Percentiles rank a stretch among this genome's conserved stretches.
Conservation (phyloP, 352 stramenopile genomes). For the Globisporangium megalacanthum region DNA sequence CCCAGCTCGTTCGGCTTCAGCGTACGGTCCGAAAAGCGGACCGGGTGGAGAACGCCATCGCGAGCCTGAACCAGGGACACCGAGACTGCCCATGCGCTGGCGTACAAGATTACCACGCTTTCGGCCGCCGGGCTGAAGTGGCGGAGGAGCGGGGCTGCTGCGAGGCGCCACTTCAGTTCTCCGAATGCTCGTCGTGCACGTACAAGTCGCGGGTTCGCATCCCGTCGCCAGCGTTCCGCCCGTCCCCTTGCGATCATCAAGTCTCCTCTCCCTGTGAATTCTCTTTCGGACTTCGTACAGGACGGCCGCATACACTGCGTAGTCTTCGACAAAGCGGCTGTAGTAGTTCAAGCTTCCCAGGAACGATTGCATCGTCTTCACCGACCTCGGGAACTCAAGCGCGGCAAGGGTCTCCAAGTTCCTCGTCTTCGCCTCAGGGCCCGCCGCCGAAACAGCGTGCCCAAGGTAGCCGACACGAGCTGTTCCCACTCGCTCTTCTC, state of each 20-base stretch:
- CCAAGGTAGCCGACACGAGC: slow-evolving; percentile 12
- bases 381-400: neutral
- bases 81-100: neutral
- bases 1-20: slow-evolving; percentile 15
- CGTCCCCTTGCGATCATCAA: too few relatives aligned
- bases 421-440: slow-evolving; percentile 3
- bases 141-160: neutral
- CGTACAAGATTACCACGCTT: neutral
- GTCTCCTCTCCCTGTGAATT: neutral
- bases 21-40: neutral
- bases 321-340: neutral
- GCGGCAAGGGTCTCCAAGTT: neutral
- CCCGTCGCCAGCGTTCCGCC: neutral
- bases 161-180: neutral
- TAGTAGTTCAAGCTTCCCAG: neutral
- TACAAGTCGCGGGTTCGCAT: too few relatives aligned
- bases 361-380: neutral
- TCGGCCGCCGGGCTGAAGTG: neutral
- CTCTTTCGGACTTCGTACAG: neutral
- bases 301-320: neutral
- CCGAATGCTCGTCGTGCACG: neutral
- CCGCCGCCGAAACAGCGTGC: slow-evolving; percentile 7
- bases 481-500: slow-evolving; percentile 14
- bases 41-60: neutral
- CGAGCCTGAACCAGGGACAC: slow-evolving; percentile 31